Conservation (phyloP, 2,329 filamentous ascomycete species). For the Pleoardoris graminearum region DNA sequence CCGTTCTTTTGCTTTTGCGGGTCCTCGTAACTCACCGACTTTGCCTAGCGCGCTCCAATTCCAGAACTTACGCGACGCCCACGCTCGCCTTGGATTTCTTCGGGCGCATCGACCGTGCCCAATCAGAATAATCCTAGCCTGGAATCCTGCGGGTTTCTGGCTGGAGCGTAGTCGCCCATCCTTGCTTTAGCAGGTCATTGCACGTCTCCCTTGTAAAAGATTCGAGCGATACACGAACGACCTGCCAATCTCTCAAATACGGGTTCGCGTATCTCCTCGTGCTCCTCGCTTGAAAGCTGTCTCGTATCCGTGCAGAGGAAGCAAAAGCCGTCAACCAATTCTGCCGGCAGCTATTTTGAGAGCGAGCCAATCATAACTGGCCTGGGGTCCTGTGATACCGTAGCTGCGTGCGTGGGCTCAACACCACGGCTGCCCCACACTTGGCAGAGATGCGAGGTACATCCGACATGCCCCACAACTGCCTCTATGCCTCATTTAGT, state of each 20-base stretch:
- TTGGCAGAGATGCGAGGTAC: constrained; percentile 1
- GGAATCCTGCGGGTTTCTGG: no score
- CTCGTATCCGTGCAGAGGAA: not conserved
- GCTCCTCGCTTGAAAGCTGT: not conserved
- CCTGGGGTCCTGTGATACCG: not conserved
- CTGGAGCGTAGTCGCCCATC: no score
- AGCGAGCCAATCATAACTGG: not conserved
- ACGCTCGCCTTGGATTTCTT: not conserved
- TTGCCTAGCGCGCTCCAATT: not conserved
- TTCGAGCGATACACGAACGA: not conserved
- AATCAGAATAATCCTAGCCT: no score
- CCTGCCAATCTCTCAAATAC: not conserved
- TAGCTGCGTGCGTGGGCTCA: not conserved
- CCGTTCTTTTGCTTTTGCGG: not conserved
- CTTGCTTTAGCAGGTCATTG: not conserved
- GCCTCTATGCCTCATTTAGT: no score
- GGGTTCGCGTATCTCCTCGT: constrained; percentile 2
- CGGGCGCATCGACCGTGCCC: not conserved
- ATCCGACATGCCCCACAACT: constrained; percentile 7
- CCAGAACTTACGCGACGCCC: not conserved
- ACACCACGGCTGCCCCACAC: constrained; percentile 12
- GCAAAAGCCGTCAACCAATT: constrained; percentile 4
- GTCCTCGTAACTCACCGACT: not conserved
- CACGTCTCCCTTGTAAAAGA: not conserved
- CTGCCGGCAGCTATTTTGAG: constrained; percentile 12